Conservation (phyloP, 352 stramenopile genomes). For the Phytophthora hibernalis region DNA sequence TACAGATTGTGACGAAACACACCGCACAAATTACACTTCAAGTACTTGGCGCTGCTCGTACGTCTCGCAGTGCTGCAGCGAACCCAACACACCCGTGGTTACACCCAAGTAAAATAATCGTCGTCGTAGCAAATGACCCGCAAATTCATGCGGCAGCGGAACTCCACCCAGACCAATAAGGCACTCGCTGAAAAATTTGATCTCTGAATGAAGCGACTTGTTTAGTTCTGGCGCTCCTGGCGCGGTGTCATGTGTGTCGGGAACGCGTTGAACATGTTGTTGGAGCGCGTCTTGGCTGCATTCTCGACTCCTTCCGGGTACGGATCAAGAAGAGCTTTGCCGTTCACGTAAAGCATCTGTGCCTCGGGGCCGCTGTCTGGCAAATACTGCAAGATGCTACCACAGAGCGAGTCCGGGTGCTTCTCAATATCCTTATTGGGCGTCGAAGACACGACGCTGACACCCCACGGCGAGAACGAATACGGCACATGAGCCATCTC, state of each 20-base stretch:
- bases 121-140: slow-evolving; percentile 37
- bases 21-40: slow-evolving; percentile 10
- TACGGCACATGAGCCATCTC: slow-evolving; percentile 42
- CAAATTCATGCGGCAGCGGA: slow-evolving; percentile 41
- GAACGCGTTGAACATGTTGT: slow-evolving; percentile 49
- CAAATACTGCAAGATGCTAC: slow-evolving; percentile 68
- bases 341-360: slow-evolving; percentile 31
- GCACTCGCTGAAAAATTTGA: slow-evolving; percentile 44
- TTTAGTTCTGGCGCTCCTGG: slow-evolving; percentile 34
- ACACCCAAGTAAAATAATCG: slow-evolving; percentile 42
- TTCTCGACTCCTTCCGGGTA: slow-evolving; percentile 40
- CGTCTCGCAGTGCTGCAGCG: slow-evolving; percentile 33
- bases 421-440: slow-evolving; percentile 58
- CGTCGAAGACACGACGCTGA: slow-evolving; percentile 50
- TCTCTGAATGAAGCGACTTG: neutral
- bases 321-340: slow-evolving; percentile 24
- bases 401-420: slow-evolving; percentile 65
- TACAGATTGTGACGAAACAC: neutral
- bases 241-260: slow-evolving; percentile 43
- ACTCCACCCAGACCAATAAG: slow-evolving; percentile 42
- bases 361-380: slow-evolving; percentile 29
- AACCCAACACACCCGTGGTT: slow-evolving; percentile 24
- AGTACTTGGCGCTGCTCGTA: slow-evolving; percentile 27
- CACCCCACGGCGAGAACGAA: slow-evolving; percentile 65
- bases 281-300: slow-evolving; percentile 24